These are phyloP conservation scores for Phytophthora palmivora DNA, from an alignment of 352 stramenopile genomes.

Conservation along the genomic window DNA sequence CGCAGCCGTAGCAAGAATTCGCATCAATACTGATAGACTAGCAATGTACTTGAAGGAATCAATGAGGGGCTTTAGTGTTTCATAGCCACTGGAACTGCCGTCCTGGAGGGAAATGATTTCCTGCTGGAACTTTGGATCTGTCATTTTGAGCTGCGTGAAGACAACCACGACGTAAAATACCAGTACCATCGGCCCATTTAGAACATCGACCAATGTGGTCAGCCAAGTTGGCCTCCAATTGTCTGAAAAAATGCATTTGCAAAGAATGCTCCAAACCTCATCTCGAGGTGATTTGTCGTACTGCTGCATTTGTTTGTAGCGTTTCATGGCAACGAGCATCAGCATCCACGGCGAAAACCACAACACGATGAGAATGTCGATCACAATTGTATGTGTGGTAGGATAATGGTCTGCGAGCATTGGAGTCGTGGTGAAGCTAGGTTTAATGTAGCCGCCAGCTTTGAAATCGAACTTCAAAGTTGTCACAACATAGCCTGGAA, in stretches of 20 bases:
- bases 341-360: not conserved
- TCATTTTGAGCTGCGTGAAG: constrained; percentile 38
- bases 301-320: not conserved
- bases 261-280: too few species aligned
- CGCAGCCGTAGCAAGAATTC: constrained; percentile 35
- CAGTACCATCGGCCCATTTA: not conserved
- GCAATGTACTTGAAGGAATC: constrained; percentile 36
- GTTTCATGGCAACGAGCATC: not conserved
- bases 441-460: not conserved
- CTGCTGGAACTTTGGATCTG: constrained; percentile 34
- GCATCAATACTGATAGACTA: constrained; percentile 29
- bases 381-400: not conserved
- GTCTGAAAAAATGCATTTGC: not conserved
- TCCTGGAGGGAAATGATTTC: constrained; percentile 40
- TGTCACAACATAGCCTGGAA: not conserved
- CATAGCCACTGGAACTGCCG: constrained; percentile 8
- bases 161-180: constrained; percentile 17
- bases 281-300: not conserved
- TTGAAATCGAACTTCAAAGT: not conserved
- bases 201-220: not conserved
- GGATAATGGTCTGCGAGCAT: not conserved
- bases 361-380: not conserved
- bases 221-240: too few species aligned
- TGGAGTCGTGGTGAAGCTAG: not conserved
- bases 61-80: constrained; percentile 10